A percentile compares a stretch with the other conserved stretches of the same genome.
These are phyloP conservation scores for Nidula microcarpa DNA, from an alignment of 768 basidiomycete species.

Conservation along the genomic window DNA sequence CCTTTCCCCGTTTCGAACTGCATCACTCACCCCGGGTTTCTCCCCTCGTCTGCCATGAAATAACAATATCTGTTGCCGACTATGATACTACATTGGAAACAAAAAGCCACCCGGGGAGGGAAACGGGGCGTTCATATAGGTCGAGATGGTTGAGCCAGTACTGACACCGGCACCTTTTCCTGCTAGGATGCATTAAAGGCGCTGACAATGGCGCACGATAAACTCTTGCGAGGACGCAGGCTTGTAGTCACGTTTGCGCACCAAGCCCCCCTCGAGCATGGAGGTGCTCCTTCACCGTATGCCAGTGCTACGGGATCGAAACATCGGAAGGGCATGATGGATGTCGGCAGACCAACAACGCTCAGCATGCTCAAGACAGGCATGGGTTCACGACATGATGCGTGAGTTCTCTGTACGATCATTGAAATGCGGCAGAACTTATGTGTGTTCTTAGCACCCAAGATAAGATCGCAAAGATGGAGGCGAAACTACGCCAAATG, in stretches of 20 bases:
- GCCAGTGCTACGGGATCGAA: constrained; percentile 16
- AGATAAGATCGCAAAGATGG: constrained; percentile 92
- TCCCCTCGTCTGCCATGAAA: constrained; percentile 10
- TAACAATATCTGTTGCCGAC: background rate
- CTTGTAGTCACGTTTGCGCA: constrained; percentile 90
- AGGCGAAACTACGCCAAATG: constrained; percentile 90
- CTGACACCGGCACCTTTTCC: background rate
- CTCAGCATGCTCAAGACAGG: constrained; percentile 84
- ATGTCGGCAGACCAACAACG: constrained; percentile 73
- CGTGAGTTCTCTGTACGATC: constrained; percentile 26
- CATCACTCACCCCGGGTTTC: constrained; percentile 48
- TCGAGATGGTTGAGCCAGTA: background rate
- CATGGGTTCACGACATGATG: constrained; percentile 45
- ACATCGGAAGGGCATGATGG: constrained; percentile 43
- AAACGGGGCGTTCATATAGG: background rate
- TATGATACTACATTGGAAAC: background rate
- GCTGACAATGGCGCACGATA: constrained; percentile 67
- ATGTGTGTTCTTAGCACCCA: constrained; percentile 50
- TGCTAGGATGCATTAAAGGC: constrained; percentile 86
- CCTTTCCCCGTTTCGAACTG: constrained; percentile 5
- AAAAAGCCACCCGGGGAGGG: background rate
- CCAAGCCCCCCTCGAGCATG: constrained; percentile 61
- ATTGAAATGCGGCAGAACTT: background rate
- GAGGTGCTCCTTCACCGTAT: constrained; percentile 10
- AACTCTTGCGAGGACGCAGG: constrained; percentile 82